Conservation (phyloP, 352 stramenopile genomes). For the Nothophytophthora sp. region DNA sequence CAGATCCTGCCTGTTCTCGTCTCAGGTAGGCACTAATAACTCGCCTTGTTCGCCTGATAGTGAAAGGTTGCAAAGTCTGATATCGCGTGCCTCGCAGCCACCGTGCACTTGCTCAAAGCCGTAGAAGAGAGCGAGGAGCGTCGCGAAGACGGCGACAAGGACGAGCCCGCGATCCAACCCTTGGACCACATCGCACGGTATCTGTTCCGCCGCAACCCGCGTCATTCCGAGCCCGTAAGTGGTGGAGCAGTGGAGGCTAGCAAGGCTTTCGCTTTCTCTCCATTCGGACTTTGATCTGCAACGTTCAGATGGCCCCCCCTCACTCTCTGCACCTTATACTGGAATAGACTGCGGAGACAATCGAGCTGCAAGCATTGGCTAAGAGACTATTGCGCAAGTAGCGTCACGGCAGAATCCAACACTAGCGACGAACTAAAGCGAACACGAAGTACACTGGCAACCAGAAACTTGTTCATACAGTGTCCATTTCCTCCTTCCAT, state of each 20-base stretch:
- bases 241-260: neutral
- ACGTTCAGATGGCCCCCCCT: too few species aligned
- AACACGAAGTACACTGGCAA: too few species aligned
- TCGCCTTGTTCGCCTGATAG: too few species aligned
- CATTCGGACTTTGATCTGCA: too few species aligned
- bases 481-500: too few species aligned
- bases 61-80: neutral
- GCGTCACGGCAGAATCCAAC: too few species aligned
- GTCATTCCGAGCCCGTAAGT: conserved; percentile 49
- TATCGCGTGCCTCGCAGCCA: conserved; percentile 17
- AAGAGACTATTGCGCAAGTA: conserved; percentile 41
- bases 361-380: conserved; percentile 36
- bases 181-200: conserved; percentile 71
- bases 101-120: conserved; percentile 58
- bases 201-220: conserved; percentile 68
- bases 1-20: conserved; percentile 59
- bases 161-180: conserved; percentile 41
- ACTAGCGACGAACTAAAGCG: too few species aligned
- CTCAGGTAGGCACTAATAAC: conserved; percentile 50
- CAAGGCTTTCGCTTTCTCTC: too few species aligned
- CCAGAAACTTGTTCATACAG: too few species aligned
- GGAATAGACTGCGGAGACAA: conserved; percentile 28
- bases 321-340: neutral
- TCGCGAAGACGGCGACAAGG: conserved; percentile 39
- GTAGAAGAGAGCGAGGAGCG: conserved; percentile 40